phyloP scores from a whole-genome alignment of 176 grass and related monocot species.

The Musa itinerans region DNA sequence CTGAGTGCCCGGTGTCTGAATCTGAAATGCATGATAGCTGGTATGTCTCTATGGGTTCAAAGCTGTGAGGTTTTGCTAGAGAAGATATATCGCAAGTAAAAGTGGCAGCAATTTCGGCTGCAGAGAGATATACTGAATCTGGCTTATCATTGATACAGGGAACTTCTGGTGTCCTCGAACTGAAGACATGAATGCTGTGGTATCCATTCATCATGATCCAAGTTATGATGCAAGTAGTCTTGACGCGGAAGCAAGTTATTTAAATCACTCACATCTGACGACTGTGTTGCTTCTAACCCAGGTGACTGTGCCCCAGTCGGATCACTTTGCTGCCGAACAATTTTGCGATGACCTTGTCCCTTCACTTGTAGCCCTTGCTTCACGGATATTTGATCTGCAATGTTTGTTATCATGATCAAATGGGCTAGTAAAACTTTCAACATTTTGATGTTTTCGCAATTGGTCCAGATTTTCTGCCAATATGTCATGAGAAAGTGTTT shows the following conservation, averaged over 20 bases:
- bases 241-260: constrained; percentile 38
- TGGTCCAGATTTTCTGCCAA: neutral
- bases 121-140: constrained; percentile 34
- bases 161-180: constrained; percentile 23
- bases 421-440: constrained; percentile 31
- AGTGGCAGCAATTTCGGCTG: constrained; percentile 46
- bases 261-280: constrained; percentile 38
- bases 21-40: constrained; percentile 50
- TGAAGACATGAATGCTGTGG: constrained; percentile 57
- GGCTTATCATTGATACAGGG: constrained; percentile 8
- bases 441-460: constrained; percentile 14
- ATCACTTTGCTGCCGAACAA: constrained; percentile 29
- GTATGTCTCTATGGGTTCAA: constrained; percentile 54
- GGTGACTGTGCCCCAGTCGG: constrained; percentile 22
- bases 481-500: constrained; percentile 5
- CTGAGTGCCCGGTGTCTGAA: constrained; percentile 16
- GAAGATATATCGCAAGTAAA: constrained; percentile 43
- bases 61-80: constrained; percentile 21
- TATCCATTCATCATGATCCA: constrained; percentile 68
- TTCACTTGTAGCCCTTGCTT: constrained; percentile 11
- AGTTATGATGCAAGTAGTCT: constrained; percentile 31
- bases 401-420: constrained; percentile 25
- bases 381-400: neutral
- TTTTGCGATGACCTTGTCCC: neutral
- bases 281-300: constrained; percentile 36